phyloP scores from a whole-genome alignment of 139 green algal genomes.

The Picochlorum sp. region DNA sequence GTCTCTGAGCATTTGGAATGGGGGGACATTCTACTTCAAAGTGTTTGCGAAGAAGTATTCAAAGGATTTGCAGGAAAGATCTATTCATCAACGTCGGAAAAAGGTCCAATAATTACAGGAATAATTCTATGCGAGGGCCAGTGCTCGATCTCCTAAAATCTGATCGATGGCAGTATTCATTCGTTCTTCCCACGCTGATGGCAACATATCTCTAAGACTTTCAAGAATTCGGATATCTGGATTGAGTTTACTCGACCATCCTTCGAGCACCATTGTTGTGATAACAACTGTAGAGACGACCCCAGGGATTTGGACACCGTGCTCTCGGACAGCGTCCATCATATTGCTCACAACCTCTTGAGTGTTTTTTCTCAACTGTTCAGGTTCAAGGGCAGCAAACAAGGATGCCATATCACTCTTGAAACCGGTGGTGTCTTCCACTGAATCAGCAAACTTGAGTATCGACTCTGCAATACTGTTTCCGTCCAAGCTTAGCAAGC shows the following conservation, averaged over 20 bases:
- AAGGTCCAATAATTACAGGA: background rate
- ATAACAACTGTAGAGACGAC: slow-evolving; percentile 66
- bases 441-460: slow-evolving; percentile 50
- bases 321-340: slow-evolving; percentile 67
- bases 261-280: slow-evolving; percentile 81
- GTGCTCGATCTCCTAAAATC: slow-evolving; percentile 19
- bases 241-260: slow-evolving; percentile 78
- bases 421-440: slow-evolving; percentile 48
- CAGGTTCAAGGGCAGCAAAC: slow-evolving; percentile 58
- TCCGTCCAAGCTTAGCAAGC: slow-evolving; percentile 60
- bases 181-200: slow-evolving; percentile 44
- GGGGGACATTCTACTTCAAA: slow-evolving; percentile 53
- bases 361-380: slow-evolving; percentile 57
- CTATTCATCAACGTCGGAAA: background rate
- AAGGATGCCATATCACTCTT: slow-evolving; percentile 53
- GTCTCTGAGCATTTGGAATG: slow-evolving; percentile 45
- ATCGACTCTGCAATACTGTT: slow-evolving; percentile 51
- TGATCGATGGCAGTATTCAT: slow-evolving; percentile 45
- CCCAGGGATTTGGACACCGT: slow-evolving; percentile 51
- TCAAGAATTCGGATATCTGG: slow-evolving; percentile 83
- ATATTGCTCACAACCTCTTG: slow-evolving; percentile 64
- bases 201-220: slow-evolving; percentile 33
- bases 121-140: slow-evolving; percentile 6
- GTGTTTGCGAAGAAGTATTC: slow-evolving; percentile 30
- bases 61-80: slow-evolving; percentile 9